Percentiles rank a stretch among this genome's conserved stretches.
Conservation (phyloP, 108 stramenopile species). For the Skeletonema marinoi region DNA sequence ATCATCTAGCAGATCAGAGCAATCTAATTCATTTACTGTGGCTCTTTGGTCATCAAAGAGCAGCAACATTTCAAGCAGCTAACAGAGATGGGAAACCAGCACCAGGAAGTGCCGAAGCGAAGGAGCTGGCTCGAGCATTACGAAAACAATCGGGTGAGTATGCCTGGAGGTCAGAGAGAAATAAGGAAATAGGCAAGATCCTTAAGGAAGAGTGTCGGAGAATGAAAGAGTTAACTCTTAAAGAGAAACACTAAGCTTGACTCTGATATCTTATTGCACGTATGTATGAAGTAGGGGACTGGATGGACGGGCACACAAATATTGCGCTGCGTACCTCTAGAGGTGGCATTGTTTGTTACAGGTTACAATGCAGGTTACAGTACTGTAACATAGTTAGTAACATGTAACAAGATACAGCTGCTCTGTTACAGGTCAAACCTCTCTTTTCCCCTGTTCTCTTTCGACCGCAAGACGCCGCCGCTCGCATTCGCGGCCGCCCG, state of each 20-base stretch:
- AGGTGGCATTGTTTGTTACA: too few relatives aligned
- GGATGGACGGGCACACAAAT: too few relatives aligned
- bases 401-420: too few relatives aligned
- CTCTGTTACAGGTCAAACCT: too few relatives aligned
- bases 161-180: slow-evolving; percentile 26
- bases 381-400: too few relatives aligned
- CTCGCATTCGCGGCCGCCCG: too few relatives aligned
- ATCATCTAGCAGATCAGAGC: slow-evolving; percentile 22
- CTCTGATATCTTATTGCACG: too few relatives aligned
- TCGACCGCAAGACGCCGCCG: too few relatives aligned
- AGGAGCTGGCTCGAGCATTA: slow-evolving; percentile 45
- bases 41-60: slow-evolving; percentile 75
- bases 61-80: slow-evolving; percentile 37
- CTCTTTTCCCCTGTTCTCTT: too few relatives aligned
- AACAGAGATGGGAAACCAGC: slow-evolving; percentile 27
- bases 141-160: slow-evolving; percentile 25
- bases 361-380: too few relatives aligned
- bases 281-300: too few relatives aligned
- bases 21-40: slow-evolving; percentile 66
- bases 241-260: not conserved
- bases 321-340: too few relatives aligned
- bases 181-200: slow-evolving; percentile 21
- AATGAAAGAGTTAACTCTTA: not conserved
- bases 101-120: slow-evolving; percentile 64
- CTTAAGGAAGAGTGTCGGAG: slow-evolving; percentile 15